These are phyloP conservation scores for Amaranthus tricolor DNA, from an alignment of 179 eudicot genomes.

Conservation along the genomic window DNA sequence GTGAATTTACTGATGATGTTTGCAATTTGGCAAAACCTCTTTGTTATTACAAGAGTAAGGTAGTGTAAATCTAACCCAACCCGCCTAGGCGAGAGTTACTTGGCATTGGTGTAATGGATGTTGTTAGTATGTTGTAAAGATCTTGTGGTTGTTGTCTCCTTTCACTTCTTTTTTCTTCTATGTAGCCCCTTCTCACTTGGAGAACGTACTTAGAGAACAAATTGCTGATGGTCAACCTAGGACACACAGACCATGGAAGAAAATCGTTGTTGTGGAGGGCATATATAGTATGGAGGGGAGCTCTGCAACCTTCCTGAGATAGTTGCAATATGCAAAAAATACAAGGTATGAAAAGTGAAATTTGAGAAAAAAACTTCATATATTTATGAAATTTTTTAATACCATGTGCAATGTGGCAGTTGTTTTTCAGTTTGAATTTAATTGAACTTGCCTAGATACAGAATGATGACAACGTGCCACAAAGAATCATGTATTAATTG, in stretches of 20 bases:
- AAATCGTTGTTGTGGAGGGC: slow-evolving; percentile 95
- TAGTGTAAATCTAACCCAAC: too few relatives aligned
- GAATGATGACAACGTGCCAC: neutral
- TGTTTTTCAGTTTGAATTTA: neutral
- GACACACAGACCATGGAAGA: slow-evolving; percentile 99
- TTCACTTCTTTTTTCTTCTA: neutral
- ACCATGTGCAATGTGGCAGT: neutral
- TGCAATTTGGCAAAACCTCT: too few relatives aligned
- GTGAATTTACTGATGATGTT: too few relatives aligned
- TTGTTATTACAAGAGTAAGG: too few relatives aligned
- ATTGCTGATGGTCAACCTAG: slow-evolving; percentile 97
- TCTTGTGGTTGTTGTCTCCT: neutral
- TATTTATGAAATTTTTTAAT: too few relatives aligned
- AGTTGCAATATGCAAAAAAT: slow-evolving; percentile 90
- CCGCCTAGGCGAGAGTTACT: too few relatives aligned
- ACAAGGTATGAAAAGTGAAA: slow-evolving; percentile 57
- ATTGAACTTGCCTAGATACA: neutral
- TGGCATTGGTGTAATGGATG: too few relatives aligned
- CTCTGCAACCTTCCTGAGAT: slow-evolving; percentile 97
- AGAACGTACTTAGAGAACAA: slow-evolving; percentile 81
- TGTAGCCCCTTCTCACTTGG: slow-evolving; percentile 85
- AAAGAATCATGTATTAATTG: neutral
- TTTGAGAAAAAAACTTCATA: neutral
- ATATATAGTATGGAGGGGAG: slow-evolving; percentile 99
- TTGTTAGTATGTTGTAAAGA: too few relatives aligned